These are phyloP conservation scores for Turritis glabra DNA, from an alignment of 345 rosid genomes.

Conservation along the genomic window DNA sequence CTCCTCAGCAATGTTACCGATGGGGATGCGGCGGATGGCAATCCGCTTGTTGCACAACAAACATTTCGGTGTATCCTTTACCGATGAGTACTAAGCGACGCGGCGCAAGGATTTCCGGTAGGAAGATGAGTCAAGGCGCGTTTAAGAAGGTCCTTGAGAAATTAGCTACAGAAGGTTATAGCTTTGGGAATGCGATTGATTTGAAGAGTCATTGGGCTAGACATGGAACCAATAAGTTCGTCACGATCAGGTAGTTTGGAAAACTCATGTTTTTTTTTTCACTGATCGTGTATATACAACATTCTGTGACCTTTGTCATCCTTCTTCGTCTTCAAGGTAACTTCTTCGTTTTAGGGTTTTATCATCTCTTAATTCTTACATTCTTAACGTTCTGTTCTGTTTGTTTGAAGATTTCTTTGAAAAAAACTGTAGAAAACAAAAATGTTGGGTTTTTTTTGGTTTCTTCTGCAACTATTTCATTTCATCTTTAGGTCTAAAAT, in stretches of 20 bases:
- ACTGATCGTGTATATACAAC: not conserved
- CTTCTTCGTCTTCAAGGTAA: conserved; percentile 2
- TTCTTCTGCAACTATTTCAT: not conserved
- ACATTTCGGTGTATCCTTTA: conserved; percentile 81
- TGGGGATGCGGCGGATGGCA: conserved; percentile 99
- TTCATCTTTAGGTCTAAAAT: not conserved
- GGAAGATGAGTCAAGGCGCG: conserved; percentile 97
- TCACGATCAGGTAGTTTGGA: conserved; percentile 77
- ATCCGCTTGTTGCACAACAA: conserved; percentile 92
- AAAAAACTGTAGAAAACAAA: not conserved
- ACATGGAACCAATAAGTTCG: conserved; percentile 96
- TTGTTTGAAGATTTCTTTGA: not conserved
- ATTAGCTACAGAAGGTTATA: conserved; percentile 75
- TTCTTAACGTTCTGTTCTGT: not conserved
- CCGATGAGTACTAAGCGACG: conserved; percentile 92
- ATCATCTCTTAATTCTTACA: conserved; percentile 12
- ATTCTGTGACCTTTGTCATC: not conserved
- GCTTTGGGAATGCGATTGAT: conserved; percentile 78
- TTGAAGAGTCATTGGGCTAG: conserved; percentile 89
- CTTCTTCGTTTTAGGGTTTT: conserved; percentile 6
- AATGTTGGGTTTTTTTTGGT: not conserved
- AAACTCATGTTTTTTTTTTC: not conserved
- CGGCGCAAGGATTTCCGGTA: conserved; percentile 89
- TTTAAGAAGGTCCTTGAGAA: conserved; percentile 92
- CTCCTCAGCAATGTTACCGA: conserved; percentile 85